Evolutionary conservation across 2,329 filamentous ascomycete species (phyloP).

Genomic region (Penicillium sp.): DNA sequence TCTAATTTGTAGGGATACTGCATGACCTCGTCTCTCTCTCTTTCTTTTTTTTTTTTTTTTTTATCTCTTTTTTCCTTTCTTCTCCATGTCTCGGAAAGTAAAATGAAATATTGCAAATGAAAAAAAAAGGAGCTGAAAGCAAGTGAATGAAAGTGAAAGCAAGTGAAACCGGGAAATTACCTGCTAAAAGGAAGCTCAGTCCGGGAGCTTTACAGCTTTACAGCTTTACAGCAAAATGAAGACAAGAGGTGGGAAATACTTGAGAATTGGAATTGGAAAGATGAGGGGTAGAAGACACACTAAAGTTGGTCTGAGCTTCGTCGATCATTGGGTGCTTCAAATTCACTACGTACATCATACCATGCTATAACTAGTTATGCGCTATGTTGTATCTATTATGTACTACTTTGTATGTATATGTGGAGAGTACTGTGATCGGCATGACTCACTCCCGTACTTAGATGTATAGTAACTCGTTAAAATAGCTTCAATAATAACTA

Average conservation of each 20-base stretch:
- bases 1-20: conserved; percentile 11
- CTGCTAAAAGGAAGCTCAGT: neutral
- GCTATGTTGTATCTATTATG: neutral
- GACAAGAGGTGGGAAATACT: neutral
- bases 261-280: conserved; percentile 1
- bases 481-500: too few species aligned
- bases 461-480: neutral
- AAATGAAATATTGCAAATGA: neutral
- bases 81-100: neutral
- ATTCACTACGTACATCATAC: neutral
- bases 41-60: neutral
- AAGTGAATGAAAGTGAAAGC: neutral
- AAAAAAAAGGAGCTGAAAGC: neutral
- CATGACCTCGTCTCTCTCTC: conserved; percentile 4
- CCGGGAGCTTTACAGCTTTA: conserved; percentile 1
- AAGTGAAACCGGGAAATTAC: neutral
- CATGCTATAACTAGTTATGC: neutral
- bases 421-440: neutral
- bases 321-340: conserved; percentile 5
- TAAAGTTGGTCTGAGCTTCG: conserved; percentile 8
- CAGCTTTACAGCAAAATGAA: neutral
- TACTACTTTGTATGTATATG: too few species aligned
- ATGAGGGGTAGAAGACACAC: conserved; percentile 5
- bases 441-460: neutral
- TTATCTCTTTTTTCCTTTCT: neutral